A percentile compares a stretch with the other conserved stretches of the same genome.
phyloP scores from a whole-genome alignment of 1,284 basidiomycete genomes.

The Trichosporon asahii region DNA sequence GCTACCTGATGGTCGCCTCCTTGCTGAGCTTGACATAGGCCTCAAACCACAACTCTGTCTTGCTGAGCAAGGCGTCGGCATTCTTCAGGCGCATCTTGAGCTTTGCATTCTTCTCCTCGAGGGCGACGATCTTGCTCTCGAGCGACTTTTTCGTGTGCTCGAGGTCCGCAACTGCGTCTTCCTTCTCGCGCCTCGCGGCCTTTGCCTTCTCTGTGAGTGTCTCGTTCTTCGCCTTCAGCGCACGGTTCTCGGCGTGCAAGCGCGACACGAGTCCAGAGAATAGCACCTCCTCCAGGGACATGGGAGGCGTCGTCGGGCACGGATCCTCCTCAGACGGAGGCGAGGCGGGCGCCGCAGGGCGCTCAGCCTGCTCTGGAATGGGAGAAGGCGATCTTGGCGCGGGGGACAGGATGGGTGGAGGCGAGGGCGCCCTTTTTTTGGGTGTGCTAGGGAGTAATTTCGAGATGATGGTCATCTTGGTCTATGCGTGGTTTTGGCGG shows the following conservation, averaged over 20 bases:
- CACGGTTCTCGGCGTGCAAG: background rate
- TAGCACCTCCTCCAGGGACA: slow-evolving; percentile 1
- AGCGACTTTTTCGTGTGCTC: background rate
- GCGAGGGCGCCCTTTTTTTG: background rate
- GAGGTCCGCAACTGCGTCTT: background rate
- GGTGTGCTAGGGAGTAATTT: background rate
- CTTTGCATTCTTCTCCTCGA: background rate
- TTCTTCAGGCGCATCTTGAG: slow-evolving; percentile 9
- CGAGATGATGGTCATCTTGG: background rate
- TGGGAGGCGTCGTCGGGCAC: background rate
- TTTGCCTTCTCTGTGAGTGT: background rate
- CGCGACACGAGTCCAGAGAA: slow-evolving; percentile 1
- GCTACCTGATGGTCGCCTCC: background rate
- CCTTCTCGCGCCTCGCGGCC: background rate
- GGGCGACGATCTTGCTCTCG: background rate
- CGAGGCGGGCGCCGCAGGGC: background rate
- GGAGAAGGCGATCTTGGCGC: slow-evolving; percentile 1
- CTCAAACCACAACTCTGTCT: slow-evolving; percentile 5
- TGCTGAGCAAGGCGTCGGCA: background rate
- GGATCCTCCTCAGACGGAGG: background rate
- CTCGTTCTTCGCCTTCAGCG: slow-evolving; percentile 5
- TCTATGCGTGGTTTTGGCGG: background rate
- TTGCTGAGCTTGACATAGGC: slow-evolving; percentile 7
- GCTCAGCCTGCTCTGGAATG: background rate
- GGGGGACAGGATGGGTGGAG: slow-evolving; percentile 5